phyloP scores from a whole-genome alignment of 2,329 filamentous ascomycete species.

The Cryphonectria nitschkei region DNA sequence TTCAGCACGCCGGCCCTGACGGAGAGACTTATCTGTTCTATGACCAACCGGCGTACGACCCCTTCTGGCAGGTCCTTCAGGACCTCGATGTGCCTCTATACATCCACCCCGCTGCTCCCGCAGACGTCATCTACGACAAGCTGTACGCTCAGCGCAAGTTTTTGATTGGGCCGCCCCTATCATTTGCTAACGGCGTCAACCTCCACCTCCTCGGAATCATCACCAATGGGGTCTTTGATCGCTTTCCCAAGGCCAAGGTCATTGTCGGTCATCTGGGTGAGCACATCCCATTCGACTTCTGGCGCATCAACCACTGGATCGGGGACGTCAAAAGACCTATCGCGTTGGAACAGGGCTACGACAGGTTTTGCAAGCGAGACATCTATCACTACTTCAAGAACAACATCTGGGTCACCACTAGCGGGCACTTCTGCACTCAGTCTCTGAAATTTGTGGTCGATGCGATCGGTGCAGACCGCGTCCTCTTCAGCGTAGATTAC shows the following conservation, averaged over 20 bases:
- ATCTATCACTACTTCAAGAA: constrained; percentile 54
- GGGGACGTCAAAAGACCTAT: constrained; percentile 43
- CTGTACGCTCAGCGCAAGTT: constrained; percentile 60
- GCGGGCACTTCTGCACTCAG: constrained; percentile 58
- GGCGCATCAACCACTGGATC: constrained; percentile 58
- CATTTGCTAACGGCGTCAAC: constrained; percentile 61
- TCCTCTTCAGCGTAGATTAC: constrained; percentile 58
- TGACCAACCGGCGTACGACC: constrained; percentile 62
- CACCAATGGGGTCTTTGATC: constrained; percentile 55
- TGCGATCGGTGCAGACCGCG: constrained; percentile 53
- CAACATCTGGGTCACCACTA: constrained; percentile 62
- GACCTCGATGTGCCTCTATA: constrained; percentile 68
- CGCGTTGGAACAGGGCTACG: constrained; percentile 52
- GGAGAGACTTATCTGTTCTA: constrained; percentile 68
- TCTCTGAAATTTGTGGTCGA: constrained; percentile 54
- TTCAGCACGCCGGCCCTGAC: constrained; percentile 59
- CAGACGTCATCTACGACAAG: constrained; percentile 41
- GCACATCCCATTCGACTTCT: constrained; percentile 53
- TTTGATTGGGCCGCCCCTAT: constrained; percentile 62
- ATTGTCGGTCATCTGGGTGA: constrained; percentile 54
- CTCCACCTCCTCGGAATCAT: constrained; percentile 59
- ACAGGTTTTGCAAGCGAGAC: constrained; percentile 51
- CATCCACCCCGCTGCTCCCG: constrained; percentile 63
- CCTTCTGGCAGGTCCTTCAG: constrained; percentile 62
- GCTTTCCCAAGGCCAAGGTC: constrained; percentile 49